Evolutionary conservation across 257 asterid genomes (phyloP).

Genomic region (Avicennia marina): DNA sequence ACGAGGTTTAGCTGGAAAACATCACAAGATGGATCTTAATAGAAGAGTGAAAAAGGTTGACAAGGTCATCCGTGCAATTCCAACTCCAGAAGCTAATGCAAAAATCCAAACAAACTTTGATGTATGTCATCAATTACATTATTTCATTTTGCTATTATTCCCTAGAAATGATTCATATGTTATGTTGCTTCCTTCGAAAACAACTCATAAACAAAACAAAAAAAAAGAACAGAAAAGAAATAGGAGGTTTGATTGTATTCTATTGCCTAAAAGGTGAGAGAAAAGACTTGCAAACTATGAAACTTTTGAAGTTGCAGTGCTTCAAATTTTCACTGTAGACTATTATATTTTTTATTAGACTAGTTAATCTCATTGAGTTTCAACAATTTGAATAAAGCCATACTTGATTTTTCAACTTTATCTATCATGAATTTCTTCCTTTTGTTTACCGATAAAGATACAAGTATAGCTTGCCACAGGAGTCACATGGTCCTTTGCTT

Average conservation of each 20-base stretch:
- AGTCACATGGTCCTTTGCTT: no score
- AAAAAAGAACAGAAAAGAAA: not conserved
- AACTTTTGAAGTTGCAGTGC: not conserved
- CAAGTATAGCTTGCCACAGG: not conserved
- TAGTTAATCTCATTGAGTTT: not conserved
- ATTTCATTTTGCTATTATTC: constrained; percentile 1
- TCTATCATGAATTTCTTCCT: not conserved
- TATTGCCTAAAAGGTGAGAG: not conserved
- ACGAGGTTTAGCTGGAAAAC: constrained; percentile 39
- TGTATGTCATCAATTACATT: constrained; percentile 30
- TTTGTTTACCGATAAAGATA: not conserved
- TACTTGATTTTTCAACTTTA: not conserved
- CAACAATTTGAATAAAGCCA: not conserved
- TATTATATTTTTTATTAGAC: no score
- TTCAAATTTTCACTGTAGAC: not conserved
- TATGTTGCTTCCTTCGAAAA: no score
- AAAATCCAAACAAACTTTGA: constrained; percentile 53
- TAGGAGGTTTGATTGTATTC: not conserved
- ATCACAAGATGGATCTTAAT: constrained; percentile 36
- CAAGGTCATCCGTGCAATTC: constrained; percentile 47
- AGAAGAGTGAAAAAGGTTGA: constrained; percentile 44
- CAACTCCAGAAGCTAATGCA: constrained; percentile 71
- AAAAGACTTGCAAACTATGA: not conserved
- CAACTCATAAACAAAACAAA: no score
- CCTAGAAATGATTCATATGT: not conserved